Base-by-base conservation (phyloP, 139 green algal genomes). In the Diplosphaera chodatii region DNA sequence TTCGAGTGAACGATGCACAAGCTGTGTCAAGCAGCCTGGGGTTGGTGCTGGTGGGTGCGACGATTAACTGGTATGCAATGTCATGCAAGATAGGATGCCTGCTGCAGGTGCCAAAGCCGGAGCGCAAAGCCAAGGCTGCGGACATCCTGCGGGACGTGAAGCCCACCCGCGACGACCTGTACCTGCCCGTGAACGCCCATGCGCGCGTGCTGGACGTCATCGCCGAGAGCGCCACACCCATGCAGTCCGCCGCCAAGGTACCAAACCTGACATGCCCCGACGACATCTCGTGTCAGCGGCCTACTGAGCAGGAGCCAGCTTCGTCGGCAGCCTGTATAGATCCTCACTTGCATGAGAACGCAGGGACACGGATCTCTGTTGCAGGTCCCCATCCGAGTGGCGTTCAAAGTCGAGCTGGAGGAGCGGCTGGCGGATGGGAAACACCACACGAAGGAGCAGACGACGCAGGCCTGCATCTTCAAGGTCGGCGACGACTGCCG, bases 401-500 rank as follows among this genome's bases (percentile, higher is more conserved):
- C 89, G 0, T 98, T 98, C 77, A 55, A 91, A 37, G 91, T 95
- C 18, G 78, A 86, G 67, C 31, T 74, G 70, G 70, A 64, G 33
- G 63, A 75, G 34, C 41, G 18, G 13, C 34, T 63, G 21, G 64
- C 33, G 41, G 20, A 55, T 25, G 29, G 67, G 40, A 71, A 32
- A 30, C 34, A 6, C 71, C 63, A 37, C 69, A 40, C 31, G 55
- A n/a, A 23, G 6, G n/a, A 68, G 64, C 63, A 63, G 32, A 62
- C 33, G 55, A 74, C 64, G 13, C 76, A 88, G 69, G 86, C 86
- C 8, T 92, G 84, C 84, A 96, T 97, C 80, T 97, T 97, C 89
- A 96, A 98, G 80, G 94, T 98, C 2, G 84, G 91, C 0, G 94
- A 98, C 77, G 95, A 99, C 79, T 93, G 92, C 66, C 75, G 95